Percentiles rank a stretch among this genome's conserved stretches.
These are phyloP conservation scores for Alternaria hordeiaustralica DNA, from an alignment of 2,329 filamentous ascomycete genomes.

Conservation along the genomic window DNA sequence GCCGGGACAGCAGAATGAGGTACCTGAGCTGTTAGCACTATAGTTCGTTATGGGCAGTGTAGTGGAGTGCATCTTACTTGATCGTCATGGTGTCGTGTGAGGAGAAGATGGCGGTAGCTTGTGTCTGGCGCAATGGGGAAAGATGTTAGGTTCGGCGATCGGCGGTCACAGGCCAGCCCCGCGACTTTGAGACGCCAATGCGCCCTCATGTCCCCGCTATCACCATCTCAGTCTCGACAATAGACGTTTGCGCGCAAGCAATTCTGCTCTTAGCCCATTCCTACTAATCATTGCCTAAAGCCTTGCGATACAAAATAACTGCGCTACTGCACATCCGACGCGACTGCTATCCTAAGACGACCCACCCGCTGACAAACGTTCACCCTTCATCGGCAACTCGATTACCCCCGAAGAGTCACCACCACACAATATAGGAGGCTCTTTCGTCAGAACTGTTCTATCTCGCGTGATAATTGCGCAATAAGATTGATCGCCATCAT, in stretches of 20 bases:
- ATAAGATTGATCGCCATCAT: slow-evolving; percentile 58
- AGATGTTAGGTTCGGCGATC: slow-evolving; percentile 20
- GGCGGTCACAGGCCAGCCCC: slow-evolving; percentile 28
- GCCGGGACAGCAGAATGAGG: slow-evolving; percentile 93
- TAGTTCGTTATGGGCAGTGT: neutral
- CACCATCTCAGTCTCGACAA: neutral
- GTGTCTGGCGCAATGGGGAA: slow-evolving; percentile 9
- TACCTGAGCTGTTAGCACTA: slow-evolving; percentile 67
- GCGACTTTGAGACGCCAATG: slow-evolving; percentile 32
- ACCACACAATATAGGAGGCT: neutral
- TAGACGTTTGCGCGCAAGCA: neutral
- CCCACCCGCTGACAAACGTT: slow-evolving; percentile 32
- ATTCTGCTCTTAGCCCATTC: neutral
- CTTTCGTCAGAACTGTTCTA: neutral
- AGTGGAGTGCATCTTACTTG: slow-evolving; percentile 52
- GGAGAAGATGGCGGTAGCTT: slow-evolving; percentile 10
- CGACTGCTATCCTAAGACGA: slow-evolving; percentile 3
- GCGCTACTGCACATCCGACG: slow-evolving; percentile 1
- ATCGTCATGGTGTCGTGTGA: slow-evolving; percentile 57
- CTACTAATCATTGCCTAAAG: neutral
- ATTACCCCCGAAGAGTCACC: neutral
- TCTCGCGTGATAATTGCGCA: neutral
- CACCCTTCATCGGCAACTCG: neutral
- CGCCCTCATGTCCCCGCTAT: slow-evolving; percentile 19
- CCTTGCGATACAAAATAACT: neutral